phyloP scores from a whole-genome alignment of 2,329 filamentous ascomycete species.

The Mariannaea sp. region DNA sequence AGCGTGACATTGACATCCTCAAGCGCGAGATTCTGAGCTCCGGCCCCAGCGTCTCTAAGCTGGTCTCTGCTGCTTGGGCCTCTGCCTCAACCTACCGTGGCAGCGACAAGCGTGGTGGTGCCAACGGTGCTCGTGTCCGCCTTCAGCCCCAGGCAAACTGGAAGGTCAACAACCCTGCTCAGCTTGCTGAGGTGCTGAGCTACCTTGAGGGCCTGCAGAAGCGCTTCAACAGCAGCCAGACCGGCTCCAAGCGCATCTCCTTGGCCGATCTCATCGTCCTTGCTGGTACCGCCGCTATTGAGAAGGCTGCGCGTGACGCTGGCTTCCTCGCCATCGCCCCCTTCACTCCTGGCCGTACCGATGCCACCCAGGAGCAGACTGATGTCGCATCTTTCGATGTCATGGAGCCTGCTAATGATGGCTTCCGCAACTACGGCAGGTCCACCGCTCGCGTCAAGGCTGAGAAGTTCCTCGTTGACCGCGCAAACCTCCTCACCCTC shows the following conservation, averaged over 20 bases:
- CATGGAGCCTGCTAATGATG: conserved; percentile 71
- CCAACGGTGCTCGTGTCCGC: conserved; percentile 78
- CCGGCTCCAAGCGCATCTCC: conserved; percentile 70
- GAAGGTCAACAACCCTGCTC: conserved; percentile 73
- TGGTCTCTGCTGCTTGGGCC: conserved; percentile 70
- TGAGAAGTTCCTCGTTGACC: conserved; percentile 74
- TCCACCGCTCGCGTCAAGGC: conserved; percentile 63
- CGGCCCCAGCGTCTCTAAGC: conserved; percentile 62
- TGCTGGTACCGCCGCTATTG: conserved; percentile 69
- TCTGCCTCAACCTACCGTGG: conserved; percentile 74
- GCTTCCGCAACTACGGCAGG: conserved; percentile 79
- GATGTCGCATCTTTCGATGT: conserved; percentile 66
- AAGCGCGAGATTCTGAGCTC: conserved; percentile 71
- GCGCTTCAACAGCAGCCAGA: conserved; percentile 61
- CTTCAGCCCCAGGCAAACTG: conserved; percentile 74
- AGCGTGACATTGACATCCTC: conserved; percentile 63
- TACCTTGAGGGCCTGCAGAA: conserved; percentile 68
- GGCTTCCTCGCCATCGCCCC: conserved; percentile 62
- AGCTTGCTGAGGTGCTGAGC: conserved; percentile 64
- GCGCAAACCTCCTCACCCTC: conserved; percentile 71
- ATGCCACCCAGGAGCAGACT: conserved; percentile 74
- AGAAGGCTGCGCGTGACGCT: conserved; percentile 68
- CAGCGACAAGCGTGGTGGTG: conserved; percentile 80
- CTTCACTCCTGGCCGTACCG: conserved; percentile 73
- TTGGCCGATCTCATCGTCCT: conserved; percentile 80